Percentiles rank a stretch among this genome's conserved stretches.
phyloP scores from a whole-genome alignment of 345 rosid genomes.

The Salix exigua region DNA sequence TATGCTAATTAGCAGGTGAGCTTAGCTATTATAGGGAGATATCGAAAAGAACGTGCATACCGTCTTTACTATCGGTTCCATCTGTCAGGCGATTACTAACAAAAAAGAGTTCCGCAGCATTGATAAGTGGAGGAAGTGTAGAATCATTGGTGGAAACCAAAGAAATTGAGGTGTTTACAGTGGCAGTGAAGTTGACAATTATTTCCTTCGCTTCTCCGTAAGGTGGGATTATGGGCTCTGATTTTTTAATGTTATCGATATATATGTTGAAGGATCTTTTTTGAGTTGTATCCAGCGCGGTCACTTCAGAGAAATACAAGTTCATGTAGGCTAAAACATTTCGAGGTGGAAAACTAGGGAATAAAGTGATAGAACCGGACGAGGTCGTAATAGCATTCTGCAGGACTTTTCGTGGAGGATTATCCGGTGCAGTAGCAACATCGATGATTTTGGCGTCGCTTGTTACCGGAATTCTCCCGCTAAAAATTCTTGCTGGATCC shows the following conservation, averaged over 20 bases:
- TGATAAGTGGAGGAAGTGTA: slow-evolving; percentile 46
- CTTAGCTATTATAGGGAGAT: not conserved
- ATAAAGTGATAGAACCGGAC: slow-evolving; percentile 6
- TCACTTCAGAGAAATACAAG: slow-evolving; percentile 48
- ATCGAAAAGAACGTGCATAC: slow-evolving; percentile 7
- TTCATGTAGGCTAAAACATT: slow-evolving; percentile 20
- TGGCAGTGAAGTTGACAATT: slow-evolving; percentile 12
- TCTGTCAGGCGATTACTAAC: slow-evolving; percentile 22
- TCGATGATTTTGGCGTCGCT: slow-evolving; percentile 11
- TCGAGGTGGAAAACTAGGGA: slow-evolving; percentile 15
- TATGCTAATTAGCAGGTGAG: not conserved
- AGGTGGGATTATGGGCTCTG: slow-evolving; percentile 22
- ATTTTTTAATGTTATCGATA: slow-evolving; percentile 1
- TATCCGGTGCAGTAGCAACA: slow-evolving; percentile 15
- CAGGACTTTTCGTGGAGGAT: slow-evolving; percentile 34
- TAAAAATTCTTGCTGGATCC: slow-evolving; percentile 21
- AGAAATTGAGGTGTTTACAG: slow-evolving; percentile 31
- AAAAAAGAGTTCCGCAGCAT: slow-evolving; percentile 38
- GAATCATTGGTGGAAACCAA: slow-evolving; percentile 35
- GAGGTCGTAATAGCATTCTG: slow-evolving; percentile 32
- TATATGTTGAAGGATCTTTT: slow-evolving; percentile 32
- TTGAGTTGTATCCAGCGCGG: slow-evolving; percentile 25
- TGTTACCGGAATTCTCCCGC: slow-evolving; percentile 11
- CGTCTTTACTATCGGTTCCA: slow-evolving; percentile 36
- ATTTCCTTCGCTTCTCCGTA: slow-evolving; percentile 27